Conservation (phyloP, 768 basidiomycete genomes). For the Lanmaoa pseudosensibilis region DNA sequence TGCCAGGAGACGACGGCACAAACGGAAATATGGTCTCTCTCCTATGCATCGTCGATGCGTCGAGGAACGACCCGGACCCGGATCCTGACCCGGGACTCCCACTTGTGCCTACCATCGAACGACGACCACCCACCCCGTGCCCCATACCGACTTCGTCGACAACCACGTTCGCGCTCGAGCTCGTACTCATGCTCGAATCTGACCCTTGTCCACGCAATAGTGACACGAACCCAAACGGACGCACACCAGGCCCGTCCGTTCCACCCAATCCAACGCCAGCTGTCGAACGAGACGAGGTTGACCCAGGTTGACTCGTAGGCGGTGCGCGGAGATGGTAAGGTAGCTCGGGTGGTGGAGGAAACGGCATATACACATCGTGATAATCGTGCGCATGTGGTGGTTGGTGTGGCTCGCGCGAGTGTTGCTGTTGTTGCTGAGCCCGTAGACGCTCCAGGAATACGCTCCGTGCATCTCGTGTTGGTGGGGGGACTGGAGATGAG, state of each 20-base stretch:
- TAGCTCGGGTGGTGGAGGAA: slow-evolving; percentile 1
- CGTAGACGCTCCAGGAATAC: slow-evolving; percentile 17
- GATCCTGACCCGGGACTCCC: neutral
- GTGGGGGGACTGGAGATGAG: neutral
- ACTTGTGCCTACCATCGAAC: neutral
- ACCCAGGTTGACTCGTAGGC: slow-evolving; percentile 11
- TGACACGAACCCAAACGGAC: slow-evolving; percentile 16
- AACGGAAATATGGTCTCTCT: slow-evolving; percentile 14
- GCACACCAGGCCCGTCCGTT: slow-evolving; percentile 12
- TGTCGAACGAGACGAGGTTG: slow-evolving; percentile 3
- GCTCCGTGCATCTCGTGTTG: slow-evolving; percentile 7
- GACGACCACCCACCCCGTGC: slow-evolving; percentile 4
- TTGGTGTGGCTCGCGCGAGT: slow-evolving; percentile 2
- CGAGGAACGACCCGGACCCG: slow-evolving; percentile 10
- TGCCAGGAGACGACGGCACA: slow-evolving; percentile 8
- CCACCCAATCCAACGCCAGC: neutral
- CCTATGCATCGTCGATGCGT: slow-evolving; percentile 5
- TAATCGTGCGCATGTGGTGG: slow-evolving; percentile 1
- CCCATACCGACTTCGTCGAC: slow-evolving; percentile 11
- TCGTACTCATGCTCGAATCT: slow-evolving; percentile 16
- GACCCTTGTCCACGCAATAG: slow-evolving; percentile 18
- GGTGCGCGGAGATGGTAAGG: slow-evolving; percentile 8
- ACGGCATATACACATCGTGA: neutral
- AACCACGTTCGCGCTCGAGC: slow-evolving; percentile 10
- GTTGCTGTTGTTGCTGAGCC: slow-evolving; percentile 14